Evolutionary conservation across 495 filamentous ascomycete species (phyloP).

Genomic region (Aspergillus indologenus): DNA sequence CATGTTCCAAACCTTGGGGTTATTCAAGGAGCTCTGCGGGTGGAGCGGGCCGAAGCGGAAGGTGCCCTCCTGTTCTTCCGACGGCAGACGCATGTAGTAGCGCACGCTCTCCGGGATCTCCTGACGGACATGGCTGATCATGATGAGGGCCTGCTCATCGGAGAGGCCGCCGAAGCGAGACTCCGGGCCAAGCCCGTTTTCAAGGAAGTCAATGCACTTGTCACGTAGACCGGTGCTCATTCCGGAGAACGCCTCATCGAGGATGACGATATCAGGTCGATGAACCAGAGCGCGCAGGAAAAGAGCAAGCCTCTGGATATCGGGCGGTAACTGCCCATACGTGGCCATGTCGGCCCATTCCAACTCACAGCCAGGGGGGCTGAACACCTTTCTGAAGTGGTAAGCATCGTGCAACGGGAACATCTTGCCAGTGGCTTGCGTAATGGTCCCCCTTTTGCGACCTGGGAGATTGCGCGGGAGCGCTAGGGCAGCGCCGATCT

Average conservation of each 20-base stretch:
- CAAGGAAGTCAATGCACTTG: constrained; percentile 77
- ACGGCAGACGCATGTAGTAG: constrained; percentile 76
- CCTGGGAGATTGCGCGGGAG: constrained; percentile 14
- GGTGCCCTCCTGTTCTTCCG: constrained; percentile 44
- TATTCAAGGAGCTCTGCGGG: constrained; percentile 14
- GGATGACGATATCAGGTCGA: constrained; percentile 79
- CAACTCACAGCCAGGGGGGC: constrained; percentile 34
- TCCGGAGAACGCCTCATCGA: constrained; percentile 91
- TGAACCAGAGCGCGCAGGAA: constrained; percentile 83
- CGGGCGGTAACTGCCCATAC: constrained; percentile 74
- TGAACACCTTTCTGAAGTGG: constrained; percentile 6
- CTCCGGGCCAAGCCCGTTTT: constrained; percentile 37
- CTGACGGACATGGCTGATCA: constrained; percentile 84
- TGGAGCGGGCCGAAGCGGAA: constrained; percentile 37
- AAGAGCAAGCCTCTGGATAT: constrained; percentile 76
- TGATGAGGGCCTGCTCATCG: constrained; percentile 71
- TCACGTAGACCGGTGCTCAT: constrained; percentile 80
- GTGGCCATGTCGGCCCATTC: constrained; percentile 65
- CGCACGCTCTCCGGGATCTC: constrained; percentile 80
- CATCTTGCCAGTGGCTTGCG: background rate
- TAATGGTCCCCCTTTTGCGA: background rate
- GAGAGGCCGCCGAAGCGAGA: constrained; percentile 40
- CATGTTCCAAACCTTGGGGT: constrained; percentile 26
- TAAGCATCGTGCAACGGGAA: constrained; percentile 13
- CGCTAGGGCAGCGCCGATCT: constrained; percentile 56